A percentile compares a stretch with the other conserved stretches of the same genome.
Conservation (phyloP, 768 basidiomycete species). For the Psilocybe cubensis region DNA sequence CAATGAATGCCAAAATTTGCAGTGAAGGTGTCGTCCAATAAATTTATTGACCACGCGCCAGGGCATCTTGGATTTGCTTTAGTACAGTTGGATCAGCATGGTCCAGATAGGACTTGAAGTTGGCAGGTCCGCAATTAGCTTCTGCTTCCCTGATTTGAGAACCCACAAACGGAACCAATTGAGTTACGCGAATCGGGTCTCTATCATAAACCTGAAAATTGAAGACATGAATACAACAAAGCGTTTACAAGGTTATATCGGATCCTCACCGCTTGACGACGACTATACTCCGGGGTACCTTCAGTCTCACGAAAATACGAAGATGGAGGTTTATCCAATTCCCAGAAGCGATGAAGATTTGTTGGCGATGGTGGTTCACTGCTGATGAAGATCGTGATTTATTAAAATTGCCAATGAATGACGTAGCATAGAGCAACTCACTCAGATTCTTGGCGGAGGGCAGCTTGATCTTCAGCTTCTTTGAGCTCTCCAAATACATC, state of each 20-base stretch:
- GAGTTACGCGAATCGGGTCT: slow-evolving; percentile 72
- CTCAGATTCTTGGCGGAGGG: slow-evolving; percentile 33
- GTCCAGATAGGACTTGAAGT: slow-evolving; percentile 66
- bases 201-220: slow-evolving; percentile 61
- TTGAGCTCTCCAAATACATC: slow-evolving; percentile 89
- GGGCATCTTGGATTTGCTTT: slow-evolving; percentile 64
- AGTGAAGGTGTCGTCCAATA: not conserved
- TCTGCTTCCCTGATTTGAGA: slow-evolving; percentile 67
- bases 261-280: slow-evolving; percentile 67
- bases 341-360: slow-evolving; percentile 70
- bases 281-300: slow-evolving; percentile 75
- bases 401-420: not conserved
- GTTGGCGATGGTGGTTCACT: slow-evolving; percentile 37
- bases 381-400: not conserved
- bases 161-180: slow-evolving; percentile 65
- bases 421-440: slow-evolving; percentile 18
- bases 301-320: slow-evolving; percentile 66
- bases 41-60: slow-evolving; percentile 28
- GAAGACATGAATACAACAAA: not conserved
- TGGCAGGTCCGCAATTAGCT: slow-evolving; percentile 53
- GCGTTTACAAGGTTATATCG: slow-evolving; percentile 3
- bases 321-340: slow-evolving; percentile 58
- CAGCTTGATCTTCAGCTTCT: slow-evolving; percentile 54
- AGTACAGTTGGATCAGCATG: slow-evolving; percentile 77
- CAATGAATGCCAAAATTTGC: not conserved